A percentile compares a stretch with the other conserved stretches of the same genome.
phyloP scores from a whole-genome alignment of 208 protist genomes.

The Acanthamoeba lenticulata region DNA sequence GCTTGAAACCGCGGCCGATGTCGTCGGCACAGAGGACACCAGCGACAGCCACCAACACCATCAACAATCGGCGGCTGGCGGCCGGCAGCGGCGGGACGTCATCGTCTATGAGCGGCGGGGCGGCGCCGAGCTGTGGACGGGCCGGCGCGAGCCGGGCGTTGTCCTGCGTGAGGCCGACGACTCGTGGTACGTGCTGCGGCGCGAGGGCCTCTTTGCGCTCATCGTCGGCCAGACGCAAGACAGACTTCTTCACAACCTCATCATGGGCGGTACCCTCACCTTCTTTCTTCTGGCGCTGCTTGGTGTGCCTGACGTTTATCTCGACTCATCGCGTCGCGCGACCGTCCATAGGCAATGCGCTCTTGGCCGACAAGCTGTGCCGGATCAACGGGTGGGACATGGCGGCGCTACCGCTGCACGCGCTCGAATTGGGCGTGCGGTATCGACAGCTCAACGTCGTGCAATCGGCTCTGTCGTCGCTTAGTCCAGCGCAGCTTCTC shows the following conservation, averaged over 20 bases:
- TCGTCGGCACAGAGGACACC: not conserved
- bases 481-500: not conserved
- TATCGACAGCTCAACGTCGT: slow-evolving; percentile 57
- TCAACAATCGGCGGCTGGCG: no score
- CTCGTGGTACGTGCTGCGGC: slow-evolving; percentile 16
- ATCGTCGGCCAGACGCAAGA: slow-evolving; percentile 20
- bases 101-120: not conserved
- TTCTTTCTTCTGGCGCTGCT: not conserved
- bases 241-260: not conserved
- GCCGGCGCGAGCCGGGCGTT: slow-evolving; percentile 57
- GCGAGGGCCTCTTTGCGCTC: not conserved
- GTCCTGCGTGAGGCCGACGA: slow-evolving; percentile 8
- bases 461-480: not conserved
- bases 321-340: not conserved
- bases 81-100: not conserved
- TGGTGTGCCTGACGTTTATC: not conserved
- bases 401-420: not conserved
- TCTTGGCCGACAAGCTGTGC: slow-evolving; percentile 40
- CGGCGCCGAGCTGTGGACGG: slow-evolving; percentile 31
- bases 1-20: not conserved
- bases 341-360: not conserved
- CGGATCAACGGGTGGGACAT: slow-evolving; percentile 43
- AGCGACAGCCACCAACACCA: not conserved
- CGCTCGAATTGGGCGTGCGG: slow-evolving; percentile 53
- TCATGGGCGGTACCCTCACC: not conserved